phyloP scores from a whole-genome alignment of 2,329 filamentous ascomycete genomes.

The Diaporthe humulicola region DNA sequence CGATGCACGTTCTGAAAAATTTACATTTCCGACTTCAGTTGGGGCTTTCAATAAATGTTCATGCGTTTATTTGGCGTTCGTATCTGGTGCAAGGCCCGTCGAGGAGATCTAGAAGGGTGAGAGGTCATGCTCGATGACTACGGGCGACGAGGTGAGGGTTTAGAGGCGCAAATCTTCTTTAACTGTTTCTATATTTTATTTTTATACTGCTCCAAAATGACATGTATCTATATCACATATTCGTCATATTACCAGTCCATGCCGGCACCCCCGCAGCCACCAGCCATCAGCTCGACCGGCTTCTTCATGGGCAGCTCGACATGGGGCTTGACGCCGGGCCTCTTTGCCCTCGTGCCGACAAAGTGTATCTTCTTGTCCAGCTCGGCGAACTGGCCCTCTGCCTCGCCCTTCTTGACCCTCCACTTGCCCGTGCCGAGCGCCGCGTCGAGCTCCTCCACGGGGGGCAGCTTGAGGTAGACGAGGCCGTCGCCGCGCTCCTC shows the following conservation, averaged over 20 bases:
- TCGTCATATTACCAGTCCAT: conserved; percentile 61
- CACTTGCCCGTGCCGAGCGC: conserved; percentile 84
- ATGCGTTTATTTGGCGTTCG: not conserved
- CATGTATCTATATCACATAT: not conserved
- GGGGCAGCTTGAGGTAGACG: conserved; percentile 85
- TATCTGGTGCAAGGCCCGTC: not conserved
- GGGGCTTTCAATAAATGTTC: not conserved
- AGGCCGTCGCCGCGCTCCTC: conserved; percentile 81
- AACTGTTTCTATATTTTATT: not conserved
- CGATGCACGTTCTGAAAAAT: not conserved
- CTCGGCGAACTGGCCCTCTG: conserved; percentile 55
- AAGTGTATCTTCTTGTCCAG: conserved; percentile 62
- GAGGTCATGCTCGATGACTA: not conserved
- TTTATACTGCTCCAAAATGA: no score
- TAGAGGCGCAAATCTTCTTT: not conserved
- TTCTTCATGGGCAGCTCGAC: conserved; percentile 51
- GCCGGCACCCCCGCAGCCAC: conserved; percentile 59
- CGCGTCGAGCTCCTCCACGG: conserved; percentile 83
- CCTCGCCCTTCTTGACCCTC: conserved; percentile 81
- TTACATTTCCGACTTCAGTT: not conserved
- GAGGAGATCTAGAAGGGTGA: not conserved
- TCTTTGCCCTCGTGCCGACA: conserved; percentile 59
- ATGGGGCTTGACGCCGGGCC: conserved; percentile 53
- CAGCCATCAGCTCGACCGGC: conserved; percentile 54
- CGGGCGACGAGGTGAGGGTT: not conserved